phyloP scores from a whole-genome alignment of 208 protist species.

The Acanthamoeba triangularis region DNA sequence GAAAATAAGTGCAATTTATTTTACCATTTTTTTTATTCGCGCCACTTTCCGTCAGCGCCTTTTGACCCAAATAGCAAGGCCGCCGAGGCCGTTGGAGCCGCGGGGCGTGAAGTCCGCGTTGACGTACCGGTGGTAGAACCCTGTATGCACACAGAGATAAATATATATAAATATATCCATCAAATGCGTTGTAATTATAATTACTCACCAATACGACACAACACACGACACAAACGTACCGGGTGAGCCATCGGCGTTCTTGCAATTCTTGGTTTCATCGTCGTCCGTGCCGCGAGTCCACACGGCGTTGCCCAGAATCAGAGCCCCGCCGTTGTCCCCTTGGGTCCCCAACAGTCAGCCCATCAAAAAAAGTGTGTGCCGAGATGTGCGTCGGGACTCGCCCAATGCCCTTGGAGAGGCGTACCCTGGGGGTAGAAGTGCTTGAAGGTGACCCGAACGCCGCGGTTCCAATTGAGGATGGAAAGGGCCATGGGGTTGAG shows the following conservation, averaged over 20 bases:
- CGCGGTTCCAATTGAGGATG: background rate
- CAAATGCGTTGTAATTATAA: no score
- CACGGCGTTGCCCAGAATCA: background rate
- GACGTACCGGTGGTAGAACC: background rate
- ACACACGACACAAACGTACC: background rate
- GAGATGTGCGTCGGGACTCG: background rate
- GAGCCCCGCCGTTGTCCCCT: background rate
- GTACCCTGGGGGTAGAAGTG: background rate
- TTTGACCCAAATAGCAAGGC: background rate
- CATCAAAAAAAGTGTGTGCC: no score
- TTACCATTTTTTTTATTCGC: no score
- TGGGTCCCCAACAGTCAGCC: background rate
- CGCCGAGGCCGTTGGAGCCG: background rate
- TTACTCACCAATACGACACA: no score
- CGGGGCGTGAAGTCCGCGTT: background rate
- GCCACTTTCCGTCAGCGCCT: no score
- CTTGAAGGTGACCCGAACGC: background rate
- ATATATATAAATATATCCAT: no score
- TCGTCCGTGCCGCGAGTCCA: slow-evolving; percentile 10
- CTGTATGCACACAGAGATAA: background rate
- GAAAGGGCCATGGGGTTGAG: background rate
- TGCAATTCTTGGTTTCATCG: background rate
- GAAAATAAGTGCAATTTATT: background rate
- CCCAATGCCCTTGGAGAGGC: background rate
- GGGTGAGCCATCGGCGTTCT: background rate